These are phyloP conservation scores for Ogataea glucozyma DNA, from an alignment of 805 yeast species.

Conservation along the genomic window DNA sequence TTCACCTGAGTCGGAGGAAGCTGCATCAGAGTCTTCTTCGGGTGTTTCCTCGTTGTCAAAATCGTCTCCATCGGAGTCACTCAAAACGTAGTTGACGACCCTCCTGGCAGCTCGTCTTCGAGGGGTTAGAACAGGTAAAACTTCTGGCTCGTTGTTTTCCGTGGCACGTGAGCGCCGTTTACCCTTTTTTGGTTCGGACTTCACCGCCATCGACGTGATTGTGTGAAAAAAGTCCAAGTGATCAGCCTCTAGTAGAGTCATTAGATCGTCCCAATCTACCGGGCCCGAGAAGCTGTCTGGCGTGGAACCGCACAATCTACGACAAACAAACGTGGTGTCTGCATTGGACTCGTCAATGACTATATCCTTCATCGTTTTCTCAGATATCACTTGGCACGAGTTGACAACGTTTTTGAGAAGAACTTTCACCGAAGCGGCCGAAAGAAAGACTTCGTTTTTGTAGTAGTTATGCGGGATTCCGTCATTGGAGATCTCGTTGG, in stretches of 20 bases:
- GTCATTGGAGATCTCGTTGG: not conserved
- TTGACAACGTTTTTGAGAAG: conserved; percentile 43
- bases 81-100: too few species aligned
- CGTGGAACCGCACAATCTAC: conserved; percentile 42
- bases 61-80: too few species aligned
- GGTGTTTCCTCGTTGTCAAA: too few species aligned
- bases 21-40: too few species aligned
- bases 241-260: conserved; percentile 27
- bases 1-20: too few species aligned
- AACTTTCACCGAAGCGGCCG: conserved; percentile 50
- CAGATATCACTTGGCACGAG: conserved; percentile 46
- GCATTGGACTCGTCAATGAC: conserved; percentile 39
- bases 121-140: too few species aligned
- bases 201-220: conserved; percentile 34
- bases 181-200: conserved; percentile 17
- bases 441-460: conserved; percentile 53
- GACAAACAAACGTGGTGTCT: conserved; percentile 40
- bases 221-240: conserved; percentile 35
- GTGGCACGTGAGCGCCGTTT: too few species aligned
- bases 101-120: too few species aligned
- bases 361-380: conserved; percentile 36
- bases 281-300: conserved; percentile 37
- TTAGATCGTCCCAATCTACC: conserved; percentile 42
- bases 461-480: conserved; percentile 10
- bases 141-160: too few species aligned